These are phyloP conservation scores for Acacia pycnantha DNA, from an alignment of 331 rosid genomes.

Conservation along the genomic window DNA sequence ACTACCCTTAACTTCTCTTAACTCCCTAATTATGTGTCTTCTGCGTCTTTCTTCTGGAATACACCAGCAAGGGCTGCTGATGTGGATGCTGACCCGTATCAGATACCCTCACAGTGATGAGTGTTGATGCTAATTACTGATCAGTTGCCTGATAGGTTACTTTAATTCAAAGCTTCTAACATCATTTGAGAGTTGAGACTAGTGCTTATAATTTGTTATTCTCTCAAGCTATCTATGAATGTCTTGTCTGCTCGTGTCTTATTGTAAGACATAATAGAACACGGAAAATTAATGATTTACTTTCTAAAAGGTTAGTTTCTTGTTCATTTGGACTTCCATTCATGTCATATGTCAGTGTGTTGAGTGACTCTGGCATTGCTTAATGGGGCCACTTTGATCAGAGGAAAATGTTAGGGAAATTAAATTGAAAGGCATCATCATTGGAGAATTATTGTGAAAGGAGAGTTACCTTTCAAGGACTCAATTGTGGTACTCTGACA, in stretches of 20 bases:
- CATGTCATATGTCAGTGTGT: not conserved
- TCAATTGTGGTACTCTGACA: not conserved
- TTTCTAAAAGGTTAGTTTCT: not conserved
- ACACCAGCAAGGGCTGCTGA: too few relatives aligned
- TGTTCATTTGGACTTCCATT: not conserved
- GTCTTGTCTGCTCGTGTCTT: not conserved
- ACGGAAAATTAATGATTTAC: not conserved
- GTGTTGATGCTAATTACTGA: not conserved
- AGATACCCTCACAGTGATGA: not conserved
- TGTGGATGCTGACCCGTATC: too few relatives aligned
- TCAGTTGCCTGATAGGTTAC: not conserved
- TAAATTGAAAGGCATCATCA: not conserved
- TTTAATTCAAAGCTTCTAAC: conserved; percentile 6
- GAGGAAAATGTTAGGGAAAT: not conserved
- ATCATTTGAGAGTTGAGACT: not conserved
- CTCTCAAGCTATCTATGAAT: not conserved
- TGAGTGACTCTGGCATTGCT: not conserved
- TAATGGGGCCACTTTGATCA: not conserved
- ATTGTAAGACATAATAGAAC: not conserved
- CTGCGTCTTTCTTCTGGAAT: too few relatives aligned
- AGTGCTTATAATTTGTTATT: not conserved
- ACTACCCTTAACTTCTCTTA: too few relatives aligned
- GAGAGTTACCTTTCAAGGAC: not conserved
- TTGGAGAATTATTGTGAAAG: not conserved
- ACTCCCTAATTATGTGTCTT: too few relatives aligned